Percentiles rank a stretch among this genome's conserved stretches.
Conservation (phyloP, 1,284 basidiomycete genomes). For the Ceratobasidium sp. region DNA sequence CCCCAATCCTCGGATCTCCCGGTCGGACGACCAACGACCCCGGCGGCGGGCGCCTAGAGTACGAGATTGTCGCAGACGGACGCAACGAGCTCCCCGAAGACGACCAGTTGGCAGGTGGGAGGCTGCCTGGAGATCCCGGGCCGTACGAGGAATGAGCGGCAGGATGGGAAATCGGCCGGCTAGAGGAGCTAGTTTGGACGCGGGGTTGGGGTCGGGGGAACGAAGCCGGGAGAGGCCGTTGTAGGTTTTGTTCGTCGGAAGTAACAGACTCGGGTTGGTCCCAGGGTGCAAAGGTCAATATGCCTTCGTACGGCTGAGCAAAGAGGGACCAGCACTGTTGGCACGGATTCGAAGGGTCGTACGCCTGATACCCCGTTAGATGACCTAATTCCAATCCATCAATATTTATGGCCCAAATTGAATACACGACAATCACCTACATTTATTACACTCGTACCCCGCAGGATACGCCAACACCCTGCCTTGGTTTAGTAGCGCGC, state of each 20-base stretch:
- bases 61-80: constrained; percentile 21
- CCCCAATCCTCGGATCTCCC: constrained; percentile 79
- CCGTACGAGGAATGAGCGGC: constrained; percentile 7
- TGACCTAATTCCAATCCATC: constrained; percentile 61
- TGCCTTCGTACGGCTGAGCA: constrained; percentile 69
- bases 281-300: constrained; percentile 70
- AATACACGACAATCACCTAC: constrained; percentile 57
- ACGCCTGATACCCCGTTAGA: constrained; percentile 78
- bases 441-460: constrained; percentile 73
- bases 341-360: constrained; percentile 75
- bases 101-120: constrained; percentile 48
- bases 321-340: constrained; percentile 78
- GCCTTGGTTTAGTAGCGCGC: constrained; percentile 71
- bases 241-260: constrained; percentile 57
- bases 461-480: constrained; percentile 75
- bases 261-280: constrained; percentile 53
- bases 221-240: constrained; percentile 59
- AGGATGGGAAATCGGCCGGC: constrained; percentile 36
- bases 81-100: constrained; percentile 49
- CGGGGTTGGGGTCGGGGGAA: constrained; percentile 48
- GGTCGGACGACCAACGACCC: constrained; percentile 66
- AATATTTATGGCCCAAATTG: constrained; percentile 45
- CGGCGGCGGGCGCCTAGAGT: constrained; percentile 55
- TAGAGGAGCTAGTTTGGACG: constrained; percentile 48
- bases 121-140: constrained; percentile 41